These are phyloP conservation scores for Stentor roeselii DNA, from an alignment of 73 alveolate genomes.

Conservation along the genomic window DNA sequence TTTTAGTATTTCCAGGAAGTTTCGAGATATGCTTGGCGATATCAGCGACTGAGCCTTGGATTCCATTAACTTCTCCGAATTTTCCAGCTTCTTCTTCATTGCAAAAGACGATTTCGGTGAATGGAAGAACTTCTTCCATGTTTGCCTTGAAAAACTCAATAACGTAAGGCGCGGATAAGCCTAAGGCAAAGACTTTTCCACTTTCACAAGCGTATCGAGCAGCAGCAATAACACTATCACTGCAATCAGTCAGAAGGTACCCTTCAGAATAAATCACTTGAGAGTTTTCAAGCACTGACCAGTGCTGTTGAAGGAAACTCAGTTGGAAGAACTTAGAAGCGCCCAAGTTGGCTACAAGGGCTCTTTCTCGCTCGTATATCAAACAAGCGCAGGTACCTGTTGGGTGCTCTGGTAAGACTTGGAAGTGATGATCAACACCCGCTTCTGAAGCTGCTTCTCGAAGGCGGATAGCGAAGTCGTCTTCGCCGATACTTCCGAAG, in stretches of 20 bases:
- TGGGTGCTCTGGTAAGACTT: conserved; percentile 37
- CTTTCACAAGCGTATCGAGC: conserved; percentile 41
- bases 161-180: conserved; percentile 60
- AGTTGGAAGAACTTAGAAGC: conserved; percentile 57
- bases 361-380: conserved; percentile 53
- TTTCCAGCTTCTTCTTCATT: conserved; percentile 72
- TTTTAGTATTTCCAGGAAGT: conserved; percentile 32
- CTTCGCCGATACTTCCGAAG: conserved; percentile 64
- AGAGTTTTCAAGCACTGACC: conserved; percentile 42
- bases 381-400: conserved; percentile 77
- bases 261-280: conserved; percentile 46
- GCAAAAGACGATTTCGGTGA: conserved; percentile 74
- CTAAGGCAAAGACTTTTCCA: conserved; percentile 50
- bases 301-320: conserved; percentile 37
- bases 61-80: conserved; percentile 58
- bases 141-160: conserved; percentile 53
- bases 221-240: conserved; percentile 37
- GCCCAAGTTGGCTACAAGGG: conserved; percentile 70
- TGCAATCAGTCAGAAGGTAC: conserved; percentile 54
- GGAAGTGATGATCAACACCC: conserved; percentile 41
- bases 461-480: conserved; percentile 44
- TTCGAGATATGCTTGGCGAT: conserved; percentile 52
- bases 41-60: conserved; percentile 39
- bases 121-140: conserved; percentile 37
- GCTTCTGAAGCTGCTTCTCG: conserved; percentile 35